A percentile compares a stretch with the other conserved stretches of the same genome.
These are phyloP conservation scores for Chlamydomonas reinhardtii DNA, from an alignment of 163 green algal genomes.

Conservation along the genomic window DNA sequence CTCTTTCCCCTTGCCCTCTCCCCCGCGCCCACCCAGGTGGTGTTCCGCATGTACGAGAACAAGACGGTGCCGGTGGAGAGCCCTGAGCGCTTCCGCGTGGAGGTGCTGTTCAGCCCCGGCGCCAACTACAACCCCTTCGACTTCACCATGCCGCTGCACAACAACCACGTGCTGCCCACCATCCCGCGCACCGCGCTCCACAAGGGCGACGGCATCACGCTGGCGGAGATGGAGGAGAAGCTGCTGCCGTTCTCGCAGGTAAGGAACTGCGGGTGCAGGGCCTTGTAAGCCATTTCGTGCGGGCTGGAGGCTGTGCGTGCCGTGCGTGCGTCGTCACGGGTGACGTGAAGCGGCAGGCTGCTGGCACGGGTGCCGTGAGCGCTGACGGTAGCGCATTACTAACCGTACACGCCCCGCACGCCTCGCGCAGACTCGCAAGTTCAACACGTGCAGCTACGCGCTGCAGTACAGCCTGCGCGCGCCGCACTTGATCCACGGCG, in stretches of 20 bases:
- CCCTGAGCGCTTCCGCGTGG: slow-evolving; percentile 85
- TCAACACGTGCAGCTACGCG: slow-evolving; percentile 51
- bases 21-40: slow-evolving; percentile 81
- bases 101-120: slow-evolving; percentile 87
- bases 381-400: too few species aligned
- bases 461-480: slow-evolving; percentile 46
- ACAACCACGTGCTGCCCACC: slow-evolving; percentile 80
- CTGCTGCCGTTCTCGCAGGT: slow-evolving; percentile 58
- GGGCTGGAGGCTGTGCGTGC: too few species aligned
- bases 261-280: background rate
- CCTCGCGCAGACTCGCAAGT: slow-evolving; percentile 41
- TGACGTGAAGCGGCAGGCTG: too few species aligned
- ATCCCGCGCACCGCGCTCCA: slow-evolving; percentile 57
- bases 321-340: too few species aligned
- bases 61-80: slow-evolving; percentile 71
- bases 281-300: too few species aligned
- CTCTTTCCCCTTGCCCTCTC: too few species aligned
- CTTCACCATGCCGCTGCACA: slow-evolving; percentile 62
- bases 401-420: too few species aligned
- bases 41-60: slow-evolving; percentile 95
- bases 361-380: too few species aligned
- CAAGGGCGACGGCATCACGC: slow-evolving; percentile 56
- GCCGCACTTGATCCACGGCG: slow-evolving; percentile 1
- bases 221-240: slow-evolving; percentile 63
- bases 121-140: slow-evolving; percentile 71